These are phyloP conservation scores for Rhytidiadelphus loreus DNA, from an alignment of 225 moss, liverwort and hornwort genomes.

Conservation along the genomic window DNA sequence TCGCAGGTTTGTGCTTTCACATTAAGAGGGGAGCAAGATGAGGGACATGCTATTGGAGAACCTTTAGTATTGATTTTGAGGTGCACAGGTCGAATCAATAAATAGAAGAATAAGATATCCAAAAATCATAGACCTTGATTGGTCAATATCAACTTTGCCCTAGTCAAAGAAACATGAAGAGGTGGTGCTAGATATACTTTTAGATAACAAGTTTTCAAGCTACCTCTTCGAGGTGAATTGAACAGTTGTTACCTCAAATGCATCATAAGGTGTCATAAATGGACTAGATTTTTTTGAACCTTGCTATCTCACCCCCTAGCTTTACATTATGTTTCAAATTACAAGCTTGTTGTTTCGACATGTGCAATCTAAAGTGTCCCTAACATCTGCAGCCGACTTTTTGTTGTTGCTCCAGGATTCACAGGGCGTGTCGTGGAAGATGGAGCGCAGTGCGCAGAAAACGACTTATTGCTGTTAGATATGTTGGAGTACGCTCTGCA, in stretches of 20 bases:
- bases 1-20: conserved; percentile 30
- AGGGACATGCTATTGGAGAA: not conserved
- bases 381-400: not conserved
- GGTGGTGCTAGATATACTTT: not conserved
- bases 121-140: not conserved
- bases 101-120: not conserved
- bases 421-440: conserved; percentile 36
- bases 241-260: not conserved
- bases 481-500: conserved; percentile 49
- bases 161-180: not conserved
- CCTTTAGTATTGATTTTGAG: not conserved
- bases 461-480: conserved; percentile 31
- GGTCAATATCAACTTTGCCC: not conserved
- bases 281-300: not conserved
- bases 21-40: not conserved
- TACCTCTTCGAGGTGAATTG: not conserved
- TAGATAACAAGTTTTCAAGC: not conserved
- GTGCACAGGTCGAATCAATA: not conserved
- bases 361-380: not conserved
- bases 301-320: not conserved
- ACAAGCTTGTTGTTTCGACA: not conserved
- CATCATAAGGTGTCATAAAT: not conserved
- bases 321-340: not conserved
- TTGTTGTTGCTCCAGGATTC: conserved; percentile 17
- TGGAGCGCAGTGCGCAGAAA: conserved; percentile 3